Percentiles rank a stretch among this genome's conserved stretches.
Evolutionary conservation across 2,329 filamentous ascomycete genomes (phyloP).

Genomic region (Mycosphaerella arachidis): DNA sequence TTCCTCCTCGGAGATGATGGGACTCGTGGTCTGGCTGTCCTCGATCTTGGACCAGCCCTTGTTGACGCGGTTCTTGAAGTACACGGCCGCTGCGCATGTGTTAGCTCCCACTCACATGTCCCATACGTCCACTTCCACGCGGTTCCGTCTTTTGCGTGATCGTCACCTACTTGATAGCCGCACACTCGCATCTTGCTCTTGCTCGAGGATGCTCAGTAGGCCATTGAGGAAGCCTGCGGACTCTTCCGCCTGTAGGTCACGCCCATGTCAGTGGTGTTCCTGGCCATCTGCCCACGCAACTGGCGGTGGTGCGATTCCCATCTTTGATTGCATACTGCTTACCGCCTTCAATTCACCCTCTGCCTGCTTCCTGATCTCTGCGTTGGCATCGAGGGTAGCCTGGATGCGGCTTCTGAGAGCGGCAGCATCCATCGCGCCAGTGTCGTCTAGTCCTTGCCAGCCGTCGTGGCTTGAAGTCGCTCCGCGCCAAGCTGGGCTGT

Average conservation of each 20-base stretch:
- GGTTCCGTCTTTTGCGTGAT: neutral
- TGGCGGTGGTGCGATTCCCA: neutral
- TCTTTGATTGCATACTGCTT: slow-evolving; percentile 34
- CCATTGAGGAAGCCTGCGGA: slow-evolving; percentile 86
- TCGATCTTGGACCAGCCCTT: slow-evolving; percentile 82
- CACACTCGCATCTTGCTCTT: slow-evolving; percentile 78
- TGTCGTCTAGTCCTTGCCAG: neutral
- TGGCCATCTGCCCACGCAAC: neutral
- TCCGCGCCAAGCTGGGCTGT: slow-evolving; percentile 2
- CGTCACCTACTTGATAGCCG: slow-evolving; percentile 73
- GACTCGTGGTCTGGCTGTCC: slow-evolving; percentile 52
- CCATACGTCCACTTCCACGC: neutral
- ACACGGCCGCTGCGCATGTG: slow-evolving; percentile 70
- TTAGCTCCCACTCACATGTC: slow-evolving; percentile 7
- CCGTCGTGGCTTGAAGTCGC: neutral
- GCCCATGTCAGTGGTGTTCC: slow-evolving; percentile 11
- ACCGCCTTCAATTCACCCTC: slow-evolving; percentile 81
- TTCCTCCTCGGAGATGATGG: slow-evolving; percentile 80
- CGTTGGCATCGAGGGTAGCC: slow-evolving; percentile 69
- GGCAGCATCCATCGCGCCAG: slow-evolving; percentile 62
- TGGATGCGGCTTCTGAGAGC: slow-evolving; percentile 71
- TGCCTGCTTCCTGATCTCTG: slow-evolving; percentile 69
- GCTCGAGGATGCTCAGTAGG: slow-evolving; percentile 82
- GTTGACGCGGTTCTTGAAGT: slow-evolving; percentile 95
- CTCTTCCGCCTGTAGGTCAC: slow-evolving; percentile 67